Conservation (phyloP, 257 asterid genomes). For the Euphrasia confusa region DNA sequence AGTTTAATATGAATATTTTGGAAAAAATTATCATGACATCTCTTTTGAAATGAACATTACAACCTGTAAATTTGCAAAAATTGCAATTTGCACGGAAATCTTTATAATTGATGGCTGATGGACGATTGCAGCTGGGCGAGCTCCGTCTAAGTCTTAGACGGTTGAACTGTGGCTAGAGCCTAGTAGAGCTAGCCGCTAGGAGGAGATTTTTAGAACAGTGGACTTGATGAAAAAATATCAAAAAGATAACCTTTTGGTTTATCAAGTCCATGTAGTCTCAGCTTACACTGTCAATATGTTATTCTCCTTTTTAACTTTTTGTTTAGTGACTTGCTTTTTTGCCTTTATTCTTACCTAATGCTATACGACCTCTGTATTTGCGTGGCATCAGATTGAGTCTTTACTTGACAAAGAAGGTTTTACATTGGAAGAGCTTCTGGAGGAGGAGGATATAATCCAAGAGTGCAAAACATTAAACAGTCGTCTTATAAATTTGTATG, state of each 20-base stretch:
- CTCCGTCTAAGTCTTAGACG: too few relatives aligned
- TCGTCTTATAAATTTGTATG: constrained; percentile 93
- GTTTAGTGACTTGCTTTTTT: background rate
- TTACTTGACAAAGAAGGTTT: constrained; percentile 81
- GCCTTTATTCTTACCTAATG: background rate
- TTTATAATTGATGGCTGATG: too few relatives aligned
- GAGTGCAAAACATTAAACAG: constrained; percentile 97
- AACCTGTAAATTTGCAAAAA: too few relatives aligned
- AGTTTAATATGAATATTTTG: too few relatives aligned
- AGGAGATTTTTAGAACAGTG: too few relatives aligned
- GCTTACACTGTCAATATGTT: background rate
- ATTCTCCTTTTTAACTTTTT: background rate
- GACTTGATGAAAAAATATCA: constrained; percentile 9
- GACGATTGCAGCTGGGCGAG: too few relatives aligned
- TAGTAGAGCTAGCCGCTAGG: too few relatives aligned
- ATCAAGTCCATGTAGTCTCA: background rate
- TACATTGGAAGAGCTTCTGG: constrained; percentile 93
- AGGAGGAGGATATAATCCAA: constrained; percentile 97
- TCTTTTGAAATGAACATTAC: too few relatives aligned
- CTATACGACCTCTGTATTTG: background rate
- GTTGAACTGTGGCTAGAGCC: too few relatives aligned
- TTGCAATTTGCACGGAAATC: too few relatives aligned
- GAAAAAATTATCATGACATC: too few relatives aligned
- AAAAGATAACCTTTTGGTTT: background rate
- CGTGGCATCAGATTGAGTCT: constrained; percentile 65